A percentile compares a stretch with the other conserved stretches of the same genome.
These are phyloP conservation scores for Rhynchospora pubera DNA, from an alignment of 176 grass and related monocot genomes.

Conservation along the genomic window DNA sequence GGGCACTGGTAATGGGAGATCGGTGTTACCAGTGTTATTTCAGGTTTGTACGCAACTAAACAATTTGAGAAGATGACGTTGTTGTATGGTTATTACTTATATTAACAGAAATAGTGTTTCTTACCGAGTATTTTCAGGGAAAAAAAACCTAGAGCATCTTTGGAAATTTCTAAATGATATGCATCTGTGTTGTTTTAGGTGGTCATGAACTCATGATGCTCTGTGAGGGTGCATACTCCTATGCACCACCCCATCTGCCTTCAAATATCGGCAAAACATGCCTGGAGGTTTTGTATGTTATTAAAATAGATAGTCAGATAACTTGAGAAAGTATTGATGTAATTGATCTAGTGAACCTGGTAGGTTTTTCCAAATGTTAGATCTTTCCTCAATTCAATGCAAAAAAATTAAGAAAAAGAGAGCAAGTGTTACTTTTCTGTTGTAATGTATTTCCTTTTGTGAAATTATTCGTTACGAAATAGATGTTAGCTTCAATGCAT, in stretches of 20 bases:
- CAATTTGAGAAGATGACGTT: no score
- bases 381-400: not conserved
- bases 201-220: not conserved
- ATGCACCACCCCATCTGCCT: not conserved
- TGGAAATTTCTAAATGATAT: not conserved
- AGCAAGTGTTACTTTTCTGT: not conserved
- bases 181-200: not conserved
- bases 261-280: not conserved
- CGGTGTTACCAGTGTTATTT: no score
- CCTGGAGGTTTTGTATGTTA: not conserved
- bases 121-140: no score
- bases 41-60: no score
- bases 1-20: no score
- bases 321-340: not conserved
- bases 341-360: not conserved
- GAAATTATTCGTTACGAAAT: not conserved
- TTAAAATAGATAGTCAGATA: constrained; percentile 4
- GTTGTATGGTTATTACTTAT: no score
- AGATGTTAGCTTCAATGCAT: not conserved
- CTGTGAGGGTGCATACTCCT: not conserved
- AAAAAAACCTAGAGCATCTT: no score
- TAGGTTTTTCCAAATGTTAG: not conserved
- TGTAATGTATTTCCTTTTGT: not conserved
- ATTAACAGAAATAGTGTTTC: no score
- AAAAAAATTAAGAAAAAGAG: not conserved